Evolutionary conservation across 2,329 filamentous ascomycete species (phyloP).

Genomic region (Cordyceps fumosorosea): DNA sequence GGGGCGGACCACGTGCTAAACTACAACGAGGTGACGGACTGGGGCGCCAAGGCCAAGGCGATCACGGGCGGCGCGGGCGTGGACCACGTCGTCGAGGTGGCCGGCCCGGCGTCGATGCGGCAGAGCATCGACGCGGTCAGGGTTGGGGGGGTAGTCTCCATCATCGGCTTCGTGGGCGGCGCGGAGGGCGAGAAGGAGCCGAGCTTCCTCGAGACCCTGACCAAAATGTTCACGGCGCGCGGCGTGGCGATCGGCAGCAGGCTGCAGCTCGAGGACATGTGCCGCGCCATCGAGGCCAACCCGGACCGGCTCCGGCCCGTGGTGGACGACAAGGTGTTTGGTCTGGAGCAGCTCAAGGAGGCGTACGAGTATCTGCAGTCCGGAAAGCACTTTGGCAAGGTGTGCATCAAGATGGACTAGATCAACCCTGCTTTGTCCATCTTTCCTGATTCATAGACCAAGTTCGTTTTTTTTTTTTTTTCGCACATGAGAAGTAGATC

Average conservation of each 20-base stretch:
- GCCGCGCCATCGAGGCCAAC: conserved; percentile 40
- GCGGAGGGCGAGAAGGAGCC: conserved; percentile 20
- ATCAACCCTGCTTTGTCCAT: not conserved
- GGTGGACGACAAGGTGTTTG: conserved; percentile 37
- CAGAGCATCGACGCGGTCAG: conserved; percentile 40
- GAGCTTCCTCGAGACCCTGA: conserved; percentile 28
- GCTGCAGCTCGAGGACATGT: conserved; percentile 45
- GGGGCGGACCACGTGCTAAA: conserved; percentile 45
- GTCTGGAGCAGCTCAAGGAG: conserved; percentile 31
- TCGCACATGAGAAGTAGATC: no score
- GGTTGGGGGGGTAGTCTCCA: conserved; percentile 39
- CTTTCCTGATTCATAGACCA: no score
- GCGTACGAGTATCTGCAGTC: conserved; percentile 23
- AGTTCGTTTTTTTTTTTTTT: no score
- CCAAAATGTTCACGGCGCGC: conserved; percentile 33
- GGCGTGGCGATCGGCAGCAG: conserved; percentile 41
- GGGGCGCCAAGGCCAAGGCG: conserved; percentile 38
- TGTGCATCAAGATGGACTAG: conserved; percentile 18
- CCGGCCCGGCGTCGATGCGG: conserved; percentile 35
- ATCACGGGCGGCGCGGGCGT: conserved; percentile 39
- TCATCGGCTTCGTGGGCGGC: conserved; percentile 32
- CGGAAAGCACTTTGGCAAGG: conserved; percentile 28
- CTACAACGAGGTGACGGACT: conserved; percentile 39
- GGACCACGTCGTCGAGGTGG: conserved; percentile 43
- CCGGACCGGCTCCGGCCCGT: conserved; percentile 37